Conservation (phyloP, 2,329 filamentous ascomycete species). For the Calonectria henricotiae region DNA sequence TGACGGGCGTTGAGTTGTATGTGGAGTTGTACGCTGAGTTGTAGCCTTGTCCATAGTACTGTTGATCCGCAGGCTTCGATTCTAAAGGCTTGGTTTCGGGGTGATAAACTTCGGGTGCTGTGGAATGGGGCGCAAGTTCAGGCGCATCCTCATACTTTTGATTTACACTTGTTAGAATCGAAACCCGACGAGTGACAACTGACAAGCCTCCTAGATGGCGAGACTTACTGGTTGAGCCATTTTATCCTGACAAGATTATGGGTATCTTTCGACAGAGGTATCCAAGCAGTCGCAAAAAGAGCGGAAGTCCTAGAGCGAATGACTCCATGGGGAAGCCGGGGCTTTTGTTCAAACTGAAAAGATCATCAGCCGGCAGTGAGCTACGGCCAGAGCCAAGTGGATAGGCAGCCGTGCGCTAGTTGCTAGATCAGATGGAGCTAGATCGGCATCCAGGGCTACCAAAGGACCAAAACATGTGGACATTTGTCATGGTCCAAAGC, state of each 20-base stretch:
- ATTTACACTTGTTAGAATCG: background rate
- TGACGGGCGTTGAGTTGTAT: background rate
- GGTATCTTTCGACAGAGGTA: background rate
- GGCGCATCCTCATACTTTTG: conserved; percentile 12
- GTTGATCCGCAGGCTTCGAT: background rate
- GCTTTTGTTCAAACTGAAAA: background rate
- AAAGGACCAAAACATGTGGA: conserved; percentile 7
- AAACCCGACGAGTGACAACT: background rate
- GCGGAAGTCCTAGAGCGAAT: background rate
- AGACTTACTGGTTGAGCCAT: conserved; percentile 1
- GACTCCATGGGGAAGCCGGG: background rate
- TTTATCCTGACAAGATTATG: background rate
- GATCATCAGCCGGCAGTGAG: background rate
- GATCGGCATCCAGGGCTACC: background rate
- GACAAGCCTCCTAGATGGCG: no score
- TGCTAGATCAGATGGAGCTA: background rate
- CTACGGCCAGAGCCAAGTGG: conserved; percentile 2
- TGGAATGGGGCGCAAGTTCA: background rate
- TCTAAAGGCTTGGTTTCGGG: conserved; percentile 1
- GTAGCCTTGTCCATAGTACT: conserved; percentile 1
- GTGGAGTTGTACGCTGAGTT: conserved; percentile 5
- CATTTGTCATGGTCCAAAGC: conserved; percentile 2
- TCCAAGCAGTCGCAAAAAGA: background rate
- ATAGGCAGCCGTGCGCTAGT: background rate
- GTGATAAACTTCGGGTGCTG: background rate